Evolutionary conservation across 2,329 filamentous ascomycete genomes (phyloP).

Genomic region (Cladorrhinum sp.): DNA sequence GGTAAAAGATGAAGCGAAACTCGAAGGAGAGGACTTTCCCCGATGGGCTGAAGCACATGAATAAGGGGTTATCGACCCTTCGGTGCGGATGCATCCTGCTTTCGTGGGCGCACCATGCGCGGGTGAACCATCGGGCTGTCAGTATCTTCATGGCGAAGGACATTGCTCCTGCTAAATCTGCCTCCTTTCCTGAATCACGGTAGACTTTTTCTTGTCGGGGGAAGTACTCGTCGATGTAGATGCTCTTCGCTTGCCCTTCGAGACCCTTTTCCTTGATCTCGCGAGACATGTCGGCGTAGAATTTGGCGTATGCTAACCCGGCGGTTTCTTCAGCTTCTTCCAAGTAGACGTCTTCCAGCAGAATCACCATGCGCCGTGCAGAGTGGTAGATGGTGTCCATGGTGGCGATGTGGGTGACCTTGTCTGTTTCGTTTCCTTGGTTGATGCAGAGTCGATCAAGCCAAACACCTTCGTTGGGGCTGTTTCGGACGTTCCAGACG

Average conservation of each 20-base stretch:
- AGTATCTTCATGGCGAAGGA: conserved; percentile 21
- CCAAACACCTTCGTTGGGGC: conserved; percentile 21
- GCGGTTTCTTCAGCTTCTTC: conserved; percentile 15
- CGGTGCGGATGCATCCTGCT: conserved; percentile 22
- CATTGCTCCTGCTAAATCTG: background rate
- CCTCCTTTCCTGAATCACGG: background rate
- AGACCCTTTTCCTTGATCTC: conserved; percentile 10
- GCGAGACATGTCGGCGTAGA: conserved; percentile 21
- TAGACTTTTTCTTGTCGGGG: conserved; percentile 7
- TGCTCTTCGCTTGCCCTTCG: conserved; percentile 14
- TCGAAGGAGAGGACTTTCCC: conserved; percentile 22
- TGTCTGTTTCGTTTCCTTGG: conserved; percentile 18
- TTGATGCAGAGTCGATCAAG: conserved; percentile 27
- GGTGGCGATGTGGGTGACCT: conserved; percentile 16
- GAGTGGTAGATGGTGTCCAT: conserved; percentile 27
- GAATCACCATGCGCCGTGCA: conserved; percentile 22
- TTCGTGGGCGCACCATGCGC: conserved; percentile 30
- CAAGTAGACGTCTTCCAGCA: conserved; percentile 28
- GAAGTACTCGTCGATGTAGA: conserved; percentile 20
- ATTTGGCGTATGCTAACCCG: conserved; percentile 18
- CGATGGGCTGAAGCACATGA: conserved; percentile 24
- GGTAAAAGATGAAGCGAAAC: conserved; percentile 26
- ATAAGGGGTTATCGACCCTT: conserved; percentile 24
- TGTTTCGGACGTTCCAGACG: conserved; percentile 17
- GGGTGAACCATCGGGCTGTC: conserved; percentile 23